Evolutionary conservation across 495 filamentous ascomycete species (phyloP), one percentile per base, ranked within the genome.

Genomic region (Apodospora peruviana): DNA sequence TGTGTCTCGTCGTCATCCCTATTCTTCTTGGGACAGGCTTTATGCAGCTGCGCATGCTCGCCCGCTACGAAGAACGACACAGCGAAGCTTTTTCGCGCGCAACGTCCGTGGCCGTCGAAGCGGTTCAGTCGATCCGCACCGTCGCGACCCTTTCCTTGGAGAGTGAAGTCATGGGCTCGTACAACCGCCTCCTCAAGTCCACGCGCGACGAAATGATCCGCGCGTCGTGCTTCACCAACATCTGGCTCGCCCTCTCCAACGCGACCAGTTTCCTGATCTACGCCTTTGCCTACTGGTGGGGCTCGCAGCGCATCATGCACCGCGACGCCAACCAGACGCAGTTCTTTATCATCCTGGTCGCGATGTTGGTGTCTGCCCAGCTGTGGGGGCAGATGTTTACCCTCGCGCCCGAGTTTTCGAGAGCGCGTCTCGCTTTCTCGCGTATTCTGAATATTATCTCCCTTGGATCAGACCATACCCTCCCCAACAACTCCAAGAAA

Each of bases 101-200:
- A 40, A 86, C 86, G 18, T 78, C 78, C 52, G 90, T 84, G 58
- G 90, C 90, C 27, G 89, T 86, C 57, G 90, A 95, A 61, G 89
- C 88, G 18, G 87, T 85, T 18, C 81, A 81, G 20, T 84, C 89
- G 20, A 94, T 95, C 61, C 83, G 88, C 22, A 95, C 90, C 21
- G 87, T 95, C 3, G 88, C 89, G 12, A 83, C 83, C 19, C 72
- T 94, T 27, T 55, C 52, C 0, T 59, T 58, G 19, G 64, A 67
- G 53, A 56, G 67, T 0, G 87, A 94, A 58, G 89, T 96, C 2
- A 78, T 83, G 65, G 47, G 67, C n/a, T 68, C 79, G 18, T 96
- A 96, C 59, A 7, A 40, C 11, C 44, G 43, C 5, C 20, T 47
- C 32, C 46, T 62, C 10, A 27, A 47, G 5, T 42, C 10, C 9